Conservation (phyloP, 1,284 basidiomycete species). For the Sanghuangporus weigelae region DNA sequence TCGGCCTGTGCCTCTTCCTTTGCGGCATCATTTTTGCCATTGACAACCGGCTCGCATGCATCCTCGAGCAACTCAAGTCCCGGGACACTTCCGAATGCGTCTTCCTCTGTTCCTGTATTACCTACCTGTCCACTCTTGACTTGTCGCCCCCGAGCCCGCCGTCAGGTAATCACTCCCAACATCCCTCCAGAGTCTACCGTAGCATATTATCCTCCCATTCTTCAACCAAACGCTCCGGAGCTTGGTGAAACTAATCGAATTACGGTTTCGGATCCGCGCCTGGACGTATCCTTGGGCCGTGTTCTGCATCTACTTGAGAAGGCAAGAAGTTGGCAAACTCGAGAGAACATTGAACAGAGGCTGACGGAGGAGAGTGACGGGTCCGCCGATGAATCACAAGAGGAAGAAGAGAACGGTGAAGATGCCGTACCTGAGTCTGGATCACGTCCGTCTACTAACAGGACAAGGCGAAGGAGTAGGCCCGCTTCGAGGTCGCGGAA, state of each 20-base stretch:
- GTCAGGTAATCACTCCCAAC: constrained; percentile 19
- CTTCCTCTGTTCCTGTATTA: constrained; percentile 23
- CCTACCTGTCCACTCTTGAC: constrained; percentile 31
- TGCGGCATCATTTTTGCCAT: constrained; percentile 22
- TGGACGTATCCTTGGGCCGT: constrained; percentile 64
- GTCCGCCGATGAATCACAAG: constrained; percentile 7
- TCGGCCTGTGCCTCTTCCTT: constrained; percentile 30
- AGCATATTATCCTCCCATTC: constrained; percentile 25
- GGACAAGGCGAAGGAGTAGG: neutral
- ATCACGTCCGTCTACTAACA: neutral
- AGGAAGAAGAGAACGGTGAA: neutral
- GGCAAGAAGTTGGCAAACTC: constrained; percentile 41
- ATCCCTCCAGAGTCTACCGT: constrained; percentile 34
- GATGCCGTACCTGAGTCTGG: neutral
- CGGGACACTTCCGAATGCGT: neutral
- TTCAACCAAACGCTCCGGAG: constrained; percentile 16
- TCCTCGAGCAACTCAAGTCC: constrained; percentile 14
- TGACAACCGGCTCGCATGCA: constrained; percentile 5
- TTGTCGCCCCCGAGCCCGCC: constrained; percentile 25
- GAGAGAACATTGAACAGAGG: constrained; percentile 57
- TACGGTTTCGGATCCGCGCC: constrained; percentile 25
- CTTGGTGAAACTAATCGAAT: neutral
- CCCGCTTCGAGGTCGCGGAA: neutral
- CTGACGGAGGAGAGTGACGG: neutral
- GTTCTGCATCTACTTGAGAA: constrained; percentile 43